These are phyloP conservation scores for Amanita subjunquillea DNA, from an alignment of 768 basidiomycete species.

Conservation along the genomic window DNA sequence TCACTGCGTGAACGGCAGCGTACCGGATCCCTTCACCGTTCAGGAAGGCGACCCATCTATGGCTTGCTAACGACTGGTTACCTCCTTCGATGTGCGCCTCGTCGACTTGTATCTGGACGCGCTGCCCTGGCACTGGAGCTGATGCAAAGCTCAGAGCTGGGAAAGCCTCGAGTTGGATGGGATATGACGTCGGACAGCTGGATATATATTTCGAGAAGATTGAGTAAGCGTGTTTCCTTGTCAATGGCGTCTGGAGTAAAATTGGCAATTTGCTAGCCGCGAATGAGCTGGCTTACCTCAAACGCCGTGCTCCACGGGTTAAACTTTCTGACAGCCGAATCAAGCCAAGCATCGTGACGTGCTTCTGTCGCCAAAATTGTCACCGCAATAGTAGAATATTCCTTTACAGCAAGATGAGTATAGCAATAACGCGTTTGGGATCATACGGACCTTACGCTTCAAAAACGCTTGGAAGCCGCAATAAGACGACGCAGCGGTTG, in stretches of 20 bases:
- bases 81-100: not conserved
- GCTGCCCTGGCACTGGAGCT: not conserved
- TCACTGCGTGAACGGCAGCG: not conserved
- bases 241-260: constrained; percentile 2
- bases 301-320: constrained; percentile 51
- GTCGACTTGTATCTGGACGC: not conserved
- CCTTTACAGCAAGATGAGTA: constrained; percentile 11
- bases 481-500: constrained; percentile 47
- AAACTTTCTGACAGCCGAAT: constrained; percentile 33
- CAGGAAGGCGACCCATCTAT: constrained; percentile 4
- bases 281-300: constrained; percentile 30
- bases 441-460: constrained; percentile 22
- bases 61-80: not conserved
- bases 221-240: constrained; percentile 1
- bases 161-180: not conserved
- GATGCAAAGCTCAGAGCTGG: not conserved
- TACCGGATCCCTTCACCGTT: constrained; percentile 3
- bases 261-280: not conserved
- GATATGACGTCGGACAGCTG: not conserved
- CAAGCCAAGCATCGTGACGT: constrained; percentile 56
- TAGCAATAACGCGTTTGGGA: constrained; percentile 1
- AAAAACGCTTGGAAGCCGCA: constrained; percentile 43
- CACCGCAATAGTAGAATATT: constrained; percentile 41
- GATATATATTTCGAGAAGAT: not conserved
- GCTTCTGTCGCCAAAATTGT: constrained; percentile 53